phyloP scores from a whole-genome alignment of 139 green algal genomes.

The Pedinophyceae sp. region DNA sequence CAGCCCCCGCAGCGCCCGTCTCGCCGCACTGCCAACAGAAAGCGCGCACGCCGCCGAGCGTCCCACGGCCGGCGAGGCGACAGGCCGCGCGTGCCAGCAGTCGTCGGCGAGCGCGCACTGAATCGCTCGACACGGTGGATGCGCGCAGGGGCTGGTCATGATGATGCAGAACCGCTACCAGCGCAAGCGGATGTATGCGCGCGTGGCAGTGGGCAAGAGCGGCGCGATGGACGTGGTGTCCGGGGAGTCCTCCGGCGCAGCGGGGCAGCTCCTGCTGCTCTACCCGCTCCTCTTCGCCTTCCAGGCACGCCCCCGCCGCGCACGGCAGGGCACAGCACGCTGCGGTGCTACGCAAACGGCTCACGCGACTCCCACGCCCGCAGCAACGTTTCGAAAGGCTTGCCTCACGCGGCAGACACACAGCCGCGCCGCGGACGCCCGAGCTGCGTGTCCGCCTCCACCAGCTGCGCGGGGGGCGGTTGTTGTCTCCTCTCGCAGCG shows the following conservation, averaged over 20 bases:
- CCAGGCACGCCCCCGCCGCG: constrained; percentile 13
- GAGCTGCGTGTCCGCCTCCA: no score
- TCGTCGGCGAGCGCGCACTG: background rate
- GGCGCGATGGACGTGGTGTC: constrained; percentile 75
- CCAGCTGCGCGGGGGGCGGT: no score
- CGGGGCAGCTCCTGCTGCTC: constrained; percentile 66
- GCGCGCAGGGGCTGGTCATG: constrained; percentile 25
- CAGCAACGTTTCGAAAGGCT: no score
- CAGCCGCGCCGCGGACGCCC: no score
- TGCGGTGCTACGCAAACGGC: background rate
- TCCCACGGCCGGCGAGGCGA: no score
- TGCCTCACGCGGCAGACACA: no score
- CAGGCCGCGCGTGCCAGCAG: no score
- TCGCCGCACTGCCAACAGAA: no score
- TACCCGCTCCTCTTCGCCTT: constrained; percentile 74
- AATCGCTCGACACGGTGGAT: background rate
- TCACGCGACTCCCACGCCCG: background rate
- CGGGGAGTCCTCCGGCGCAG: constrained; percentile 48
- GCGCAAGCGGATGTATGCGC: constrained; percentile 77
- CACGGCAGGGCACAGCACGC: background rate
- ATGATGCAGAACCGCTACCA: constrained; percentile 67
- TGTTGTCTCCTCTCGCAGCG: no score
- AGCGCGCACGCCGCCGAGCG: no score
- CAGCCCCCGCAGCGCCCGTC: constrained; percentile 1
- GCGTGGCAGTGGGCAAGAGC: constrained; percentile 80